phyloP scores from a whole-genome alignment of 176 grass and related monocot species.

The Carex scoparia region DNA sequence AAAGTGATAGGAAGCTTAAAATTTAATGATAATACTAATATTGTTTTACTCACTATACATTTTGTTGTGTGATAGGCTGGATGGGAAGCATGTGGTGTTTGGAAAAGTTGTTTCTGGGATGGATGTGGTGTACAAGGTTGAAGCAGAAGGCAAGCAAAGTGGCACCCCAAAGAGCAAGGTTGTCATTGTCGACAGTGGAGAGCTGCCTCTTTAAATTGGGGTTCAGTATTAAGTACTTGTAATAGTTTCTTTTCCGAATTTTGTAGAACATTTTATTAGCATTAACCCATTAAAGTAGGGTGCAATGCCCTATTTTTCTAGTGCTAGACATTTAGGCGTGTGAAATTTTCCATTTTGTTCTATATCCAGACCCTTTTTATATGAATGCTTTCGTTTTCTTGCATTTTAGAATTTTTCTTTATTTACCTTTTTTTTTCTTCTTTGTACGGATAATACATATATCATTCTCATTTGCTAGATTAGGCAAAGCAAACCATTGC shows the following conservation, averaged over 20 bases:
- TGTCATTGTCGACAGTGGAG: constrained; percentile 71
- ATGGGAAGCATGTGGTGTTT: constrained; percentile 94
- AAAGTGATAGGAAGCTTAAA: background rate
- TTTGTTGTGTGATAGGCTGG: constrained; percentile 52
- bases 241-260: background rate
- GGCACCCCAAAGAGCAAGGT: constrained; percentile 79
- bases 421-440: background rate
- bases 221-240: background rate
- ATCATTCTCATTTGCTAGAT: background rate
- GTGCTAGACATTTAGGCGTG: background rate
- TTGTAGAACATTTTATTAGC: background rate
- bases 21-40: background rate
- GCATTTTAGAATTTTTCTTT: background rate
- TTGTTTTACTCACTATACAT: background rate
- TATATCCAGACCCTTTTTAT: background rate
- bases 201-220: constrained; percentile 47
- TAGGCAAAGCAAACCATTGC: background rate
- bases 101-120: constrained; percentile 96
- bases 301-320: background rate
- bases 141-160: constrained; percentile 76
- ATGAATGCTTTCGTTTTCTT: background rate
- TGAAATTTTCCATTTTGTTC: background rate
- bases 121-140: constrained; percentile 97
- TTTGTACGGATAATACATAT: background rate
- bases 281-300: background rate